These are phyloP conservation scores for Anethum foeniculum DNA, from an alignment of 140 eudicot genomes.

Conservation along the genomic window DNA sequence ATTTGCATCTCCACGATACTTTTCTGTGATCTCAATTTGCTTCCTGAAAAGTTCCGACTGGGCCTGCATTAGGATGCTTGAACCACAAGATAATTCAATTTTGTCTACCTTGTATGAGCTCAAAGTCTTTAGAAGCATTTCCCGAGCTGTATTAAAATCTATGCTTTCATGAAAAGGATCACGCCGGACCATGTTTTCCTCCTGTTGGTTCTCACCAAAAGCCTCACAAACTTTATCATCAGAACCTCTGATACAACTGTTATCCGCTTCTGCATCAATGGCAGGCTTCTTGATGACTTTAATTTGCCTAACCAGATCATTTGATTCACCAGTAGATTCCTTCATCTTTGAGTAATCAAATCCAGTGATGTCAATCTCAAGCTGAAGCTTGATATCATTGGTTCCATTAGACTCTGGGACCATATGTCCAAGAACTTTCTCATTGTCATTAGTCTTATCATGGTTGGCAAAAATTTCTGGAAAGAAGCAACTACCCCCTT, in stretches of 20 bases:
- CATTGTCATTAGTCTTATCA: conserved; percentile 24
- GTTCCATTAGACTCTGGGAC: conserved; percentile 10
- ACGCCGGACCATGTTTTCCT: conserved; percentile 11
- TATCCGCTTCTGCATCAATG: conserved; percentile 22
- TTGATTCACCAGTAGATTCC: conserved; percentile 60
- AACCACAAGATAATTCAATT: conserved; percentile 32
- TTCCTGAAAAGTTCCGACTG: conserved; percentile 55
- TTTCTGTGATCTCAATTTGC: conserved; percentile 72
- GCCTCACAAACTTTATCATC: conserved; percentile 12
- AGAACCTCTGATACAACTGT: conserved; percentile 6
- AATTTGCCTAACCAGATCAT: conserved; percentile 22
- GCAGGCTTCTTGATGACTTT: conserved; percentile 16
- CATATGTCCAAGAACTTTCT: conserved; percentile 10
- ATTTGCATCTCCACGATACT: conserved; percentile 70
- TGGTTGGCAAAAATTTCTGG: conserved; percentile 46
- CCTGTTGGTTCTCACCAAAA: conserved; percentile 27
- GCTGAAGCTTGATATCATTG: conserved; percentile 52
- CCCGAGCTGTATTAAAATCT: conserved; percentile 31
- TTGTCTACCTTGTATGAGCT: conserved; percentile 26
- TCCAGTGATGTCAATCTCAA: conserved; percentile 58
- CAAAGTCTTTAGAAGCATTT: conserved; percentile 39
- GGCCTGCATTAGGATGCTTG: conserved; percentile 38
- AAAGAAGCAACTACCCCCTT: conserved; percentile 58
- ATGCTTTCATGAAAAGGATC: neutral
- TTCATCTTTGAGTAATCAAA: conserved; percentile 20